Base-by-base conservation (phyloP, 2,329 filamentous ascomycete genomes). In the Cyanodermella asteris region DNA sequence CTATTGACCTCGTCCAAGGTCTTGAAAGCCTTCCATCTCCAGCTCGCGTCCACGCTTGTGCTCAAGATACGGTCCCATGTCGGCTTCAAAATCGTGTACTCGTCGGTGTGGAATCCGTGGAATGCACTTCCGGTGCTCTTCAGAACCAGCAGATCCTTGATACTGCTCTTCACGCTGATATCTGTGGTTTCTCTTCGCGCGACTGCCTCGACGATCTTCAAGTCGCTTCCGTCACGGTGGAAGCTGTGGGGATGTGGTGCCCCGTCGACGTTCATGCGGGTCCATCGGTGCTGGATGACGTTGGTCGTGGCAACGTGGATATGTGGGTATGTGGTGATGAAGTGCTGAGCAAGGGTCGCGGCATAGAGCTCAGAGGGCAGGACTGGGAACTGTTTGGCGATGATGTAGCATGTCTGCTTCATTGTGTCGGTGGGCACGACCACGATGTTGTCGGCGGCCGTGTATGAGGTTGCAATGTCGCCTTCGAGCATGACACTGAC, bases 81-180 rank as follows among this genome's bases (percentile, higher is more conserved):
- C 56, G 94, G 87, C 16, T 64, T 61, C 10, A 97, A 64, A 4
- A 77, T 84, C 31, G 87, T 94, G 59, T 69, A 97, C 49, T 91
- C 82, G 49, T 97, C 81, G 21, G 76, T 67, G 35, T 93, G 61
- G 51, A 91, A 97, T 39, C 81, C 74, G 53, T 91, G 76, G 64
- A 97, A 97, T 38, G 81, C 77, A 17, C 82, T 93, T 16, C 81
- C 82, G 2, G 87, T 97, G 60, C 75, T 90, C 62, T 97, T 97
- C 36, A 97, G 67, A 23, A 97, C 82, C 8, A 81, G 64, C 26
- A 94, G 60, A 30, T 76, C 80, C 34, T 65, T 62, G 41, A 97
- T 77, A 34, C 71, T 67, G 42, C 77, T 84, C 39, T 61, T 64
- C 42, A 97, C 61, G 28, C 64, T 59, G 41, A 91, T 72, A 17